A percentile compares a stretch with the other conserved stretches of the same genome.
These are phyloP conservation scores for Taiozyma sp. DNA, from an alignment of 1,139 yeast species.

Conservation along the genomic window DNA sequence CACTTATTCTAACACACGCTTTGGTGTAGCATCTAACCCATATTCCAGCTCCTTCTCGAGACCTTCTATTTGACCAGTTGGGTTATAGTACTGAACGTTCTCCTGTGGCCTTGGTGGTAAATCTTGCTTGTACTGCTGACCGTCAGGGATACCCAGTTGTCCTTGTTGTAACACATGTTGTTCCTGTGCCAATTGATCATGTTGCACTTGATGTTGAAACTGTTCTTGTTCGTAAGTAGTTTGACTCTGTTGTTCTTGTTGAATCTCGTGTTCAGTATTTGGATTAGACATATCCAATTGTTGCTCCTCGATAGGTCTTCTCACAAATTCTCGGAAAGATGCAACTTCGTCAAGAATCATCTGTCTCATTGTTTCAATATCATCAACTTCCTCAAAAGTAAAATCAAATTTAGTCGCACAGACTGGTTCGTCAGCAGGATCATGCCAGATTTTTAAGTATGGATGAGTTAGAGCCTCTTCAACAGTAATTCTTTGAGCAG, in stretches of 20 bases:
- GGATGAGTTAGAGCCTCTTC: conserved; percentile 89
- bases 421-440: conserved; percentile 89
- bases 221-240: conserved; percentile 16
- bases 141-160: conserved; percentile 31
- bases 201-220: conserved; percentile 12
- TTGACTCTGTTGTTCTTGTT: conserved; percentile 12
- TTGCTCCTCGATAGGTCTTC: conserved; percentile 71
- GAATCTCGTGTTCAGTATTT: conserved; percentile 11
- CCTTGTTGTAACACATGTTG: conserved; percentile 17
- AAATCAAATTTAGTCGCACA: conserved; percentile 85
- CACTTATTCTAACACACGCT: neutral
- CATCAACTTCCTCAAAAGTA: conserved; percentile 78
- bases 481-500: conserved; percentile 80
- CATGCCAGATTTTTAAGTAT: conserved; percentile 91
- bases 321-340: conserved; percentile 73
- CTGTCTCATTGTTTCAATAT: conserved; percentile 67
- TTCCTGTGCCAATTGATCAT: conserved; percentile 16
- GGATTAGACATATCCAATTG: conserved; percentile 32
- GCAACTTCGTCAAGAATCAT: conserved; percentile 82
- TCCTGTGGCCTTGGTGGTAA: conserved; percentile 40
- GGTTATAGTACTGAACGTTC: conserved; percentile 22
- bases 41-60: conserved; percentile 56
- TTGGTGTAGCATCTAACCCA: conserved; percentile 39
- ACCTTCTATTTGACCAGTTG: conserved; percentile 32
- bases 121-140: conserved; percentile 33